Conservation (phyloP, 768 basidiomycete species). For the Tricholoma matsutake region DNA sequence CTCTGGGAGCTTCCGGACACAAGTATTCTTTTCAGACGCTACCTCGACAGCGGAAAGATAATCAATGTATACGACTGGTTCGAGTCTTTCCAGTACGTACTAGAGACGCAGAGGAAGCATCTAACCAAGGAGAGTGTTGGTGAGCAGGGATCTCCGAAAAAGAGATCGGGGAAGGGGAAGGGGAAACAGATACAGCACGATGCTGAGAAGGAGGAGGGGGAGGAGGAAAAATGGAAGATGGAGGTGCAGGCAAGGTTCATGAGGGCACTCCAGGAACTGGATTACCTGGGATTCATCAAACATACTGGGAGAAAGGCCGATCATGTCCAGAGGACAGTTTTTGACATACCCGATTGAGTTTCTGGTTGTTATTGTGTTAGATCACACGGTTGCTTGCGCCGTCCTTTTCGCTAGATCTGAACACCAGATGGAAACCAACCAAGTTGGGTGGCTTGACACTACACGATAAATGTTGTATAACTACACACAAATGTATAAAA, state of each 20-base stretch:
- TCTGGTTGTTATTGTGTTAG: too few species aligned
- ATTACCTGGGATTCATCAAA: constrained; percentile 76
- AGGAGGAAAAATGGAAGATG: constrained; percentile 43
- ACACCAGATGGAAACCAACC: too few species aligned
- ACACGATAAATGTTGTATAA: too few species aligned
- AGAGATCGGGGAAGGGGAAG: constrained; percentile 17
- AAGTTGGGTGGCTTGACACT: too few species aligned
- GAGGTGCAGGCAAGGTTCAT: constrained; percentile 78
- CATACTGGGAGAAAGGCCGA: constrained; percentile 77
- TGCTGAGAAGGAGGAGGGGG: constrained; percentile 27
- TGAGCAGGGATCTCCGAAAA: constrained; percentile 11
- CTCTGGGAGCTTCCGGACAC: constrained; percentile 67
- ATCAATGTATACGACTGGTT: constrained; percentile 91
- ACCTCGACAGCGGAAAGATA: constrained; percentile 76
- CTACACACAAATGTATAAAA: not conserved
- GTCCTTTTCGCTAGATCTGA: too few species aligned
- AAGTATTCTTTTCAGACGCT: constrained; percentile 72
- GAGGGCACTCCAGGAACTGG: constrained; percentile 77
- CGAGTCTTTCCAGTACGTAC: constrained; percentile 64
- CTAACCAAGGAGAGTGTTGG: constrained; percentile 13
- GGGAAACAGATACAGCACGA: constrained; percentile 22
- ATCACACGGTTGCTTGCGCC: not conserved
- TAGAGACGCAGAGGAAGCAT: constrained; percentile 55
- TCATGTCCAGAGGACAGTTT: constrained; percentile 68
- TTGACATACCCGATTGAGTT: constrained; percentile 44